Evolutionary conservation across 805 yeast species (phyloP).

Genomic region (Hanseniaspora occidentalis): DNA sequence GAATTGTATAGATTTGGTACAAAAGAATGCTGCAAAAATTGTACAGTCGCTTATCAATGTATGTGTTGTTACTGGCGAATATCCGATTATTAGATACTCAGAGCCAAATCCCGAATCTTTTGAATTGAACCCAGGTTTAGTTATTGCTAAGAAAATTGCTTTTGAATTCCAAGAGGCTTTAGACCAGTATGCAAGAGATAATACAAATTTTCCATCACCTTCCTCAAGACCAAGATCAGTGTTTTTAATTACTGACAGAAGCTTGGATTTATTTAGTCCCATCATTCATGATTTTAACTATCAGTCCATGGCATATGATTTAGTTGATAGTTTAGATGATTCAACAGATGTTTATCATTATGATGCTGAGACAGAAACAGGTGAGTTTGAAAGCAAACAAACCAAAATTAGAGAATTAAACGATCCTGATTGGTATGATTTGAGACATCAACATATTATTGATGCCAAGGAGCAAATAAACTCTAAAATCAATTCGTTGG

Average conservation of each 20-base stretch:
- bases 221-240: conserved; percentile 56
- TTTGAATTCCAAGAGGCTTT: conserved; percentile 53
- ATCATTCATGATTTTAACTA: conserved; percentile 80
- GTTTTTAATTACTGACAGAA: conserved; percentile 68
- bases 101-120: conserved; percentile 38
- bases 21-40: conserved; percentile 41
- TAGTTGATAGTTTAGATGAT: conserved; percentile 33
- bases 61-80: conserved; percentile 74
- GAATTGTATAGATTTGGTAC: conserved; percentile 48
- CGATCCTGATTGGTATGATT: conserved; percentile 60
- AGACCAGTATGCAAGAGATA: conserved; percentile 61
- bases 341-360: conserved; percentile 39
- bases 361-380: conserved; percentile 41
- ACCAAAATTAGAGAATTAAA: conserved; percentile 39
- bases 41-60: conserved; percentile 57
- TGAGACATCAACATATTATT: conserved; percentile 64
- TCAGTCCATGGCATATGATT: conserved; percentile 85
- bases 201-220: conserved; percentile 52
- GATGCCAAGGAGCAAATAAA: conserved; percentile 56
- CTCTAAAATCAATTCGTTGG: conserved; percentile 48
- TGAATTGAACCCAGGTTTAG: conserved; percentile 38
- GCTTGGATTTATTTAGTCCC: conserved; percentile 75
- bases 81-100: conserved; percentile 70
- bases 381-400: conserved; percentile 29
- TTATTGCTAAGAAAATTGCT: conserved; percentile 61